Evolutionary conservation across 2,329 filamentous ascomycete genomes (phyloP), one percentile per base, ranked within the genome.

Genomic region (Colletotrichum acutatum): DNA sequence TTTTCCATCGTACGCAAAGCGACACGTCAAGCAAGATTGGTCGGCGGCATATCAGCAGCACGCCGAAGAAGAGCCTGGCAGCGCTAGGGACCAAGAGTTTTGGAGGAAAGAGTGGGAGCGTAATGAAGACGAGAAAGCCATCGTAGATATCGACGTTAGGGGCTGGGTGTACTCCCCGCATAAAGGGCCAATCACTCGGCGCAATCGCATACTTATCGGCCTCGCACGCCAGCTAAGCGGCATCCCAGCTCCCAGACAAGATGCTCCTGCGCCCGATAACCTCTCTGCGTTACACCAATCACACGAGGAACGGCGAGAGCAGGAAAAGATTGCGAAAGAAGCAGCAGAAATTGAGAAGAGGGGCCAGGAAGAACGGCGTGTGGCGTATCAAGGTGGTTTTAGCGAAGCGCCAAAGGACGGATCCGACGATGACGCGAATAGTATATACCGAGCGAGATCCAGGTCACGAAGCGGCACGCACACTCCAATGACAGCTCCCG

Each of bases 121-220:
- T 74, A 89, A 92, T 66, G 93, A 97, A 80, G 92, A 96, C 72
- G 92, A 95, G 78, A 93, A 93, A 80, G 95, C 95, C 0, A 86
- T 98, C 4, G 94, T 98, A 1, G 96, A 98, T 79, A 94, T 98
- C 6, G 96, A 99, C 80, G 94, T 99, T 28, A 90, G 96, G 76
- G 97, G 97, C 16, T 99, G 97, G 97, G 90, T 98, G 64, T 99
- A 98, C 82, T 91, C 91, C 52, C 96, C 96, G 22, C 94, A 96
- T 78, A 89, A 88, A 76, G 95, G 95, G 0, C 95, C 94, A 4
- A 91, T 98, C 89, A 96, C 90, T 30, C 90, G 95, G 76, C 95
- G 95, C 78, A 97, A 98, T 78, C 90, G 97, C 49, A 86, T 98
- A 74, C 86, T 98, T 78, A 91, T 99, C 66, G 94, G 95, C 0